Evolutionary conservation across 371 early-diverging fungal genomes (phyloP), one percentile per base, ranked within the genome.

Genomic region (Mortierella sp.): DNA sequence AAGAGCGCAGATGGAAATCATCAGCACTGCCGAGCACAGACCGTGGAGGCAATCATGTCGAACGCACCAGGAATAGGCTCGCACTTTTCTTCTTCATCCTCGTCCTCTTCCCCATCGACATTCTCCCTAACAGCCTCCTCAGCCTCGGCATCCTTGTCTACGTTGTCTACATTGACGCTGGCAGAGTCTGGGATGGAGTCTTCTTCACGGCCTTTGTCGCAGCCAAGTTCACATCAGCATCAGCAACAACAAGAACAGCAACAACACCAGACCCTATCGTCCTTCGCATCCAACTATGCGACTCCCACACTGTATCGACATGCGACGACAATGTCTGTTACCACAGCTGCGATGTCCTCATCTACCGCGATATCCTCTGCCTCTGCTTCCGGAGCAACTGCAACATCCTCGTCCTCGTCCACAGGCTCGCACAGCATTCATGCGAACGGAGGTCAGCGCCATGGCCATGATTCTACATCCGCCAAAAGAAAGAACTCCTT

Each of bases 61-160:
- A 50, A 55, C 3, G 24, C 55, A 44, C 61, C 54, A 3, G 3
- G 60, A 34, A 23, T 37, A 30, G 55, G 63, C 2, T 50, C 64
- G 11, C 19, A 11, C 34, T 14, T 31, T 12, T 31, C 43, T 17
- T 49, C 70, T 24, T 57, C 62, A 21, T 80, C 79, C 9, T 58
- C 73, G 4, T 59, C 62, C 23, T 79, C 65, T 15, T 78, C 72
- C 15, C 69, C 71, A 6, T 30, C 27, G 19, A 55, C 69, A 23
- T 67, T 72, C 41, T 70, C 70, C 14, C 65, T 81, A 9, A 69
- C 76, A 1, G 68, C 78, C 24, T 79, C 79, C 19, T 78, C 83
- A 1, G 64, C 66, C 27, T 59, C 78, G 24, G 66, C 69, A n/a
- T 80, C 80, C 4, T 70, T 78, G 1, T 68, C 72, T 24, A 78